phyloP scores from a whole-genome alignment of 768 basidiomycete genomes.

The Russula lepida region DNA sequence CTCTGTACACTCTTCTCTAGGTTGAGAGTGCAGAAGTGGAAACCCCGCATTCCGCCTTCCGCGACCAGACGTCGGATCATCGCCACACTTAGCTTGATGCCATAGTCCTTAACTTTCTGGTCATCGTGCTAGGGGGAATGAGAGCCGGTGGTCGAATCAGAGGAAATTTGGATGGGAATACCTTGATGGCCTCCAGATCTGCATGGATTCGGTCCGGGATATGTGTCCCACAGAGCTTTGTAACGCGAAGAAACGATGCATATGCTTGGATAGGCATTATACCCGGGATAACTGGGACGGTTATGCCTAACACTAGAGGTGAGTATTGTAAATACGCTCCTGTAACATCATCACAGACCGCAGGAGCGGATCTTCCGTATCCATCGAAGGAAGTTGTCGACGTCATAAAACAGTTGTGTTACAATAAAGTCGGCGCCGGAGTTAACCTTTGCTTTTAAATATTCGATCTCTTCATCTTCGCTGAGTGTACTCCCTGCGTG shows the following conservation, averaged over 20 bases:
- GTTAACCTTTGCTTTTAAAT: conserved; percentile 81
- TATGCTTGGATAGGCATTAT: conserved; percentile 99
- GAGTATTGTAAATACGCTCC: not conserved
- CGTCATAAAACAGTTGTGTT: conserved; percentile 96
- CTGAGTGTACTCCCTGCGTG: conserved; percentile 54
- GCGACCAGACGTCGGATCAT: conserved; percentile 59
- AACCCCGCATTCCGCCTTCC: conserved; percentile 54
- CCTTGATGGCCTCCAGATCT: conserved; percentile 68
- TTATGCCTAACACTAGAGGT: conserved; percentile 54
- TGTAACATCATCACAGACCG: conserved; percentile 37
- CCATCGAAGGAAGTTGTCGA: conserved; percentile 82
- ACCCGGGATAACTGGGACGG: conserved; percentile 85
- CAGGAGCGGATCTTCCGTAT: conserved; percentile 55
- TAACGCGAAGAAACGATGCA: conserved; percentile 84
- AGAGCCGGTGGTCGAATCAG: not conserved
- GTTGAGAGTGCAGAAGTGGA: conserved; percentile 96
- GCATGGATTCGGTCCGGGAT: conserved; percentile 62
- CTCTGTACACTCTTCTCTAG: conserved; percentile 91
- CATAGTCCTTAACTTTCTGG: conserved; percentile 88
- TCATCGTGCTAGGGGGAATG: conserved; percentile 66
- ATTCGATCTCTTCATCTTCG: conserved; percentile 55
- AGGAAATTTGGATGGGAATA: conserved; percentile 29
- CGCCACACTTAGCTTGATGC: conserved; percentile 73
- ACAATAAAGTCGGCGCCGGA: conserved; percentile 95
- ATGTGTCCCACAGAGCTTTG: conserved; percentile 75